Evolutionary conservation across 2,329 filamentous ascomycete species (phyloP), one percentile per base, ranked within the genome.

Genomic region (Whalleya microplaca): DNA sequence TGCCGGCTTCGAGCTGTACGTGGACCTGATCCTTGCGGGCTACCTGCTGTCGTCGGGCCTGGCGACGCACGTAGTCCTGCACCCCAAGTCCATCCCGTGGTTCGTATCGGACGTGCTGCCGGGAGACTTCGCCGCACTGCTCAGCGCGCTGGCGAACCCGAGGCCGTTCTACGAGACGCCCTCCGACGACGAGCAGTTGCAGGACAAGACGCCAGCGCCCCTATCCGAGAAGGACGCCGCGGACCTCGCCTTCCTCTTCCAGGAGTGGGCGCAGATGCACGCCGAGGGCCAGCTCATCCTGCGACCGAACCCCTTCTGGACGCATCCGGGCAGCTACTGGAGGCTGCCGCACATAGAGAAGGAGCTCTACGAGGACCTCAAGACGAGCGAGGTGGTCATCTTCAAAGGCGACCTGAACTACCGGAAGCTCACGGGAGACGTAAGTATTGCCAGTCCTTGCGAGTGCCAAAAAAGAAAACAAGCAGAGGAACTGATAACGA

Each of bases 361-460:
- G 2, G 81, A 83, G 23, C 76, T 99, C 12, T 82, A 85, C 50
- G 82, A 90, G 6, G 94, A 98, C 69, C 76, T 99, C 53, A 88
- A 92, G 78, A 77, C 85, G 59, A 91, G 90, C 63, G 91, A 96
- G 72, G 80, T 99, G 18, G 91, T 96, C 12, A 86, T 99, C 53
- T 98, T 98, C 80, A 99, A 99, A 80, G 95, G 95, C 2, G 95
- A 99, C 71, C 73, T 99, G 65, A 99, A 99, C 77, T 99, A 98
- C 75, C 83, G 95, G 59, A 99, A 99, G 75, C 75, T 99, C 64
- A 92, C 89, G 27, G 90, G 86, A 47, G 95, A 99, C 80, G 92
- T 94, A 77, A 78, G 88, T 79, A 21, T 29, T 41, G 2, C 32
- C 21, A 18, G 3, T 29, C 18, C 14, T 42, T 51, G 19, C 46